Percentiles rank a stretch among this genome's conserved stretches.
phyloP scores from a whole-genome alignment of 306 rosid genomes.

The Vigna nakashimae region DNA sequence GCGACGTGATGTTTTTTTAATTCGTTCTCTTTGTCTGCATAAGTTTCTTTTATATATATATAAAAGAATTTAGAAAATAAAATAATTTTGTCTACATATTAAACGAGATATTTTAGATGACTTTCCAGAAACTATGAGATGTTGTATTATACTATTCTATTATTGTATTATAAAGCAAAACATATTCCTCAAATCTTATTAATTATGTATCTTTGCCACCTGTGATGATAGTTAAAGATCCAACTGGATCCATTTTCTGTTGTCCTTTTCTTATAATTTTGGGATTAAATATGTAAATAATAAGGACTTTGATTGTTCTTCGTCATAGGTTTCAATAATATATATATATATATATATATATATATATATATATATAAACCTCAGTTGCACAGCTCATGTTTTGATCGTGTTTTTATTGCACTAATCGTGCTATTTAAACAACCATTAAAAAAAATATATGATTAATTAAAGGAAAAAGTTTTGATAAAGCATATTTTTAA shows the following conservation, averaged over 20 bases:
- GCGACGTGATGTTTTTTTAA: not conserved
- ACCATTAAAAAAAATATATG: not conserved
- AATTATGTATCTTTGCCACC: not conserved
- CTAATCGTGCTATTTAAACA: not conserved
- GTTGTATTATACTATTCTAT: too few species aligned
- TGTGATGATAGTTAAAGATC: conserved; percentile 2
- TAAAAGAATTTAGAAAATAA: not conserved
- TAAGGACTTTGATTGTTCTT: not conserved
- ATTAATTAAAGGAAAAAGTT: not conserved
- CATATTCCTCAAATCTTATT: not conserved
- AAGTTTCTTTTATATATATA: too few species aligned
- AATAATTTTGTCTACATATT: not conserved
- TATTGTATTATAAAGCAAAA: not conserved
- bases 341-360: too few species aligned
- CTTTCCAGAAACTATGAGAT: too few species aligned
- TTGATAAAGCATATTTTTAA: not conserved
- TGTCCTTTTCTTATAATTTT: not conserved
- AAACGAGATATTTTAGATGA: too few species aligned
- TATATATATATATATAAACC: too few species aligned
- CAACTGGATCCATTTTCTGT: not conserved
- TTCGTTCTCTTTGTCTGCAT: not conserved
- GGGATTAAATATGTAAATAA: too few species aligned
- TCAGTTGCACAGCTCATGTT: too few species aligned
- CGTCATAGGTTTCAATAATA: not conserved
- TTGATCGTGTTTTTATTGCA: too few species aligned